phyloP scores from a whole-genome alignment of 345 rosid species.

The Citrus sinensis region DVS_A1.0 CM039169.1:31528501-31529000 shows the following conservation, averaged over 20 bases:
- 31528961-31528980: too few relatives aligned
- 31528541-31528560: not conserved
- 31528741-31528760: not conserved
- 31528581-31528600: not conserved
- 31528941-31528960: too few relatives aligned
- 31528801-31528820: not conserved
- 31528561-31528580: not conserved
- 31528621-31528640: not conserved
- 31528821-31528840: not conserved
- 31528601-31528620: too few relatives aligned
- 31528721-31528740: constrained; percentile 2
- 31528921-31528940: too few relatives aligned
- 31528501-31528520: not conserved
- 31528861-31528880: not conserved
- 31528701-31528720: not conserved
- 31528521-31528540: not conserved
- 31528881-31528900: too few relatives aligned
- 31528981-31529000: too few relatives aligned
- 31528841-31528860: not conserved
- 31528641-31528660: not conserved
- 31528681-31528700: not conserved
- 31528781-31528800: not conserved
- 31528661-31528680: not conserved
- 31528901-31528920: too few relatives aligned
- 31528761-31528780: not conserved